phyloP scores from a whole-genome alignment of 1,284 basidiomycete genomes.

The Fomitopsis betulina region DNA sequence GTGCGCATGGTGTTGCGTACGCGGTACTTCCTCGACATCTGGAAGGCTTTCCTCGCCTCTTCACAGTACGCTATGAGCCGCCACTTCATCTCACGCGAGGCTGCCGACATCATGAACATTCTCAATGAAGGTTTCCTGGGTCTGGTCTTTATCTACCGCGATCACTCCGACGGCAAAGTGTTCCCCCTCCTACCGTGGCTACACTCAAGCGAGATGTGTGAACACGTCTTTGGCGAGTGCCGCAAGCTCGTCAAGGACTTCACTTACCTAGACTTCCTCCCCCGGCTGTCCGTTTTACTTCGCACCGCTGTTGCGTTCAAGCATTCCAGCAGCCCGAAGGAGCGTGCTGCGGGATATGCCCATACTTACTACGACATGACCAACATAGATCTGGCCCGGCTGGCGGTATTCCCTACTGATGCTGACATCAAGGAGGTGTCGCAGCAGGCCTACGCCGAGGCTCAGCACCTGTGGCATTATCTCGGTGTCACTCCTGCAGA shows the following conservation, averaged over 20 bases:
- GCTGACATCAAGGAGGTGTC: conserved; percentile 5
- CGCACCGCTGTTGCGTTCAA: not conserved
- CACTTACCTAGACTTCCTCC: conserved; percentile 29
- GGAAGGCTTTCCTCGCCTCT: conserved; percentile 30
- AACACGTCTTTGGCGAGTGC: conserved; percentile 32
- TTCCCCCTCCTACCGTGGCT: conserved; percentile 30
- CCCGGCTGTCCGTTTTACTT: conserved; percentile 19
- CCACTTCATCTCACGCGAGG: conserved; percentile 31
- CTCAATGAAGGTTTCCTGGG: conserved; percentile 28
- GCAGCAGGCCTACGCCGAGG: conserved; percentile 10
- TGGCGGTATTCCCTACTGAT: conserved; percentile 8
- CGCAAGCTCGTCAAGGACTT: conserved; percentile 33
- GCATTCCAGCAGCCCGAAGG: conserved; percentile 5
- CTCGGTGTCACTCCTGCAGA: no score
- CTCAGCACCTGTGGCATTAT: not conserved
- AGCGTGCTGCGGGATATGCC: conserved; percentile 15
- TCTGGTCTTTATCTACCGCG: conserved; percentile 31
- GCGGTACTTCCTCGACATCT: conserved; percentile 31
- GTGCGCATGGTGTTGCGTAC: conserved; percentile 30
- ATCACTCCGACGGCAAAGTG: conserved; percentile 18
- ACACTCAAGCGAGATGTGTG: conserved; percentile 29
- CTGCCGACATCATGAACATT: conserved; percentile 25
- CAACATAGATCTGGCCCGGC: conserved; percentile 6
- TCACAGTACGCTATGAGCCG: conserved; percentile 4
- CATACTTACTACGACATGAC: conserved; percentile 12